Evolutionary conservation across 345 rosid genomes (phyloP).

Genomic region (Corymbia maculata): DNA sequence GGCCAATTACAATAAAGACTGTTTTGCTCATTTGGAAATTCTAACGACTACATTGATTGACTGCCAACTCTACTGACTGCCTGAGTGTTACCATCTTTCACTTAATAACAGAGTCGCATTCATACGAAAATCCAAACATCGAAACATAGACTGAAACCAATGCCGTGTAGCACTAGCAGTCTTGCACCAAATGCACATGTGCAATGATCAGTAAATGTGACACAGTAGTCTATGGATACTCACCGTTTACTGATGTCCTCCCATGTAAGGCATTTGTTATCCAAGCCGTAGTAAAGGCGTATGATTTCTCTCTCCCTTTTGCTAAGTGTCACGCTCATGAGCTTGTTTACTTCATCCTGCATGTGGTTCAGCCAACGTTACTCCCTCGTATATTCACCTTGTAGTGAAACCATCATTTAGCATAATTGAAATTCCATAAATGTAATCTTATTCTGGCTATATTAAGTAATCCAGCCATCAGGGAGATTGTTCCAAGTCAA

Average conservation of each 20-base stretch:
- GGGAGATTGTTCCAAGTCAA: background rate
- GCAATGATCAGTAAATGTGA: background rate
- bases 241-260: conserved; percentile 97
- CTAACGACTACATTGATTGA: background rate
- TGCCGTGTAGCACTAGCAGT: background rate
- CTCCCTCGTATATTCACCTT: background rate
- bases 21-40: background rate
- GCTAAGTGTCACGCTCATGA: conserved; percentile 42
- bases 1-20: background rate
- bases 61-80: background rate
- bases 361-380: background rate
- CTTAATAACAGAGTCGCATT: background rate
- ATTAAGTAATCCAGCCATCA: background rate
- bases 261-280: conserved; percentile 82
- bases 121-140: background rate
- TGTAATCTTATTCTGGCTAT: background rate
- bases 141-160: background rate
- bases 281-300: conserved; percentile 77
- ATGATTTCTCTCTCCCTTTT: conserved; percentile 79
- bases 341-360: conserved; percentile 87
- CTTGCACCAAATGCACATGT: background rate
- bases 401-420: background rate
- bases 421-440: background rate
- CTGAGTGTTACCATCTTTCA: background rate
- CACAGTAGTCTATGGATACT: background rate